Base-by-base conservation (phyloP, 345 rosid genomes). In the Hibiscus syriacus region DNA sequence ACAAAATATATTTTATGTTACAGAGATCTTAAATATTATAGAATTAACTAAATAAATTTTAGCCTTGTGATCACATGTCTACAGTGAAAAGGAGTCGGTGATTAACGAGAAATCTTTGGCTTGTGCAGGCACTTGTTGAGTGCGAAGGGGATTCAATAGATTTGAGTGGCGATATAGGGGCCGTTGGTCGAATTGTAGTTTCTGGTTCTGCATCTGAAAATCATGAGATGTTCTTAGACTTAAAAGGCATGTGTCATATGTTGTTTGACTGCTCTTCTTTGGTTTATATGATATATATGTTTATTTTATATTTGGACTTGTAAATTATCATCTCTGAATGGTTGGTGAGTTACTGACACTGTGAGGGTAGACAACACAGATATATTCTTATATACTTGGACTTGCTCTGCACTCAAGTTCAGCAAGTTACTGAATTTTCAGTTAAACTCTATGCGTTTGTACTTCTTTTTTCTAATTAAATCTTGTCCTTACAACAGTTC, bases 81-180 rank as follows among this genome's bases (percentile, higher is more conserved):
- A 14, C 29, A 0, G 19, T 56, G 14, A 38, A 23, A 41, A n/a
- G 11, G 22, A 55, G 16, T 23, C 36, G 39, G 36, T 59, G 14
- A 17, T 34, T 69, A 48, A 77, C 48, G 48, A 30, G 49, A 63
- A 43, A 17, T 19, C 57, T 55, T 71, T 78, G 75, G 71, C 66
- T 39, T 36, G 50, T 79, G 81, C 86, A 91, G 97, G 99, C 90
- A 4, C 95, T 91, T 36, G 84, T 87, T 60, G 99, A 94, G 80
- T 89, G 95, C 1, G 56, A 53, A 22, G 56, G 56, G 56, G 56
- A 53, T 53, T 53, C 56, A 13, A 53, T 53, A 53, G 97, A 94
- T 85, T 80, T 87, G 79, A 91, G 97, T 73, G 99, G 99, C 38
- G 99, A 94, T 78, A 74, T 89, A 84, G 99, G 97, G 56, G 96